Evolutionary conservation across 2,329 filamentous ascomycete genomes (phyloP).

Genomic region (Botrytis paeoniae): DNA sequence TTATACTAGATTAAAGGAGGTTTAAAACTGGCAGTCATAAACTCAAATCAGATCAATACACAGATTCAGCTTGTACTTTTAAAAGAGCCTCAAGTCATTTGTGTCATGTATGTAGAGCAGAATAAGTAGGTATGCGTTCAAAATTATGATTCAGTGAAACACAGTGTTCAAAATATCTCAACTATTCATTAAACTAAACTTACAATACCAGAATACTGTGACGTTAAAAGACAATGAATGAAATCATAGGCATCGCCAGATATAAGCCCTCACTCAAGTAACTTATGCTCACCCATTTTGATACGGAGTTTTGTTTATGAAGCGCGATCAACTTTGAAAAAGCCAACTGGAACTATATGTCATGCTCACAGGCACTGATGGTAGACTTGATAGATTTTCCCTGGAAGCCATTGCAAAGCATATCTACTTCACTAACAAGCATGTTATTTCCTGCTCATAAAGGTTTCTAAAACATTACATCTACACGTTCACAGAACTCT

Average conservation of each 20-base stretch:
- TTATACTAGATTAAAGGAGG: not conserved
- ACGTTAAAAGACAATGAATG: not conserved
- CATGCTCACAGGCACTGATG: not conserved
- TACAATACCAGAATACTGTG: constrained; percentile 19
- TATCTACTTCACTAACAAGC: not conserved
- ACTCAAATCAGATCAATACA: too few relatives aligned
- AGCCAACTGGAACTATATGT: not conserved
- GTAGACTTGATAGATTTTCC: not conserved
- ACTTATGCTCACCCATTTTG: not conserved
- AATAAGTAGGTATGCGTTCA: not conserved
- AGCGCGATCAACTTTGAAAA: not conserved
- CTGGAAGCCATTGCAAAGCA: not conserved
- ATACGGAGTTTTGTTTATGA: not conserved
- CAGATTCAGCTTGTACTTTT: not conserved
- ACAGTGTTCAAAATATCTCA: not conserved
- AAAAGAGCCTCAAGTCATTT: not conserved
- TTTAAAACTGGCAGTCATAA: not conserved
- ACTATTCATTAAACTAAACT: not conserved
- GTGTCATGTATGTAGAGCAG: too few relatives aligned
- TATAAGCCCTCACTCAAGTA: not conserved
- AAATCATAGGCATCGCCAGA: not conserved
- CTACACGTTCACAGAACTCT: not conserved
- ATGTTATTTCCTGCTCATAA: not conserved
- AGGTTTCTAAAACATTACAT: not conserved
- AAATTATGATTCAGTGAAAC: not conserved